These are phyloP conservation scores for Flaveria robusta DNA, from an alignment of 129 eudicot genomes.

Conservation along the genomic window DNA sequence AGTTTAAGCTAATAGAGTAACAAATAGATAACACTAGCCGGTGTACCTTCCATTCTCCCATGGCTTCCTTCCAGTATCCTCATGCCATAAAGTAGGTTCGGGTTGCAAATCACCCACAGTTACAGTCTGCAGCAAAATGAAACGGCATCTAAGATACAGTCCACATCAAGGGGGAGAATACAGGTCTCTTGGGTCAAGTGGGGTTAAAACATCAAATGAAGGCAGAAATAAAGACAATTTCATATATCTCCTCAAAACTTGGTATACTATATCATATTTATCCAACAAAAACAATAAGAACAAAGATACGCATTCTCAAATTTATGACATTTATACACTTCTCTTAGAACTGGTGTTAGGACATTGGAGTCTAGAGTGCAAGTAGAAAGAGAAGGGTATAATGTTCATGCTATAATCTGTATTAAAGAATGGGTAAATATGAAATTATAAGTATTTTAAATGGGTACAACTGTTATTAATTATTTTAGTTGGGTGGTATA, in stretches of 20 bases:
- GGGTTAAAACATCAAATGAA: background rate
- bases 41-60: constrained; percentile 72
- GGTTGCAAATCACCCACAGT: constrained; percentile 71
- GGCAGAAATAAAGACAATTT: background rate
- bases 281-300: background rate
- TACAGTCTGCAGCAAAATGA: constrained; percentile 53
- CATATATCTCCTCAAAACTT: background rate
- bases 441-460: background rate
- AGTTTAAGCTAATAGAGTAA: background rate
- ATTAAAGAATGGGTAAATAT: background rate
- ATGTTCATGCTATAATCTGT: background rate
- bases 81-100: constrained; percentile 85
- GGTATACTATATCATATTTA: background rate
- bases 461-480: background rate
- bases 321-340: background rate
- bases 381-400: background rate
- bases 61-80: constrained; percentile 71
- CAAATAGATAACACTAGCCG: background rate
- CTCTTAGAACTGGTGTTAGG: background rate
- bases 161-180: background rate
- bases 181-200: background rate
- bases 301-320: background rate
- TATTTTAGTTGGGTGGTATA: no score
- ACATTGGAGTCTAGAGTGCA: background rate
- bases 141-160: background rate